Base-by-base conservation (phyloP, 2,329 filamentous ascomycete genomes). In the Cordyceps pruinosa region DNA sequence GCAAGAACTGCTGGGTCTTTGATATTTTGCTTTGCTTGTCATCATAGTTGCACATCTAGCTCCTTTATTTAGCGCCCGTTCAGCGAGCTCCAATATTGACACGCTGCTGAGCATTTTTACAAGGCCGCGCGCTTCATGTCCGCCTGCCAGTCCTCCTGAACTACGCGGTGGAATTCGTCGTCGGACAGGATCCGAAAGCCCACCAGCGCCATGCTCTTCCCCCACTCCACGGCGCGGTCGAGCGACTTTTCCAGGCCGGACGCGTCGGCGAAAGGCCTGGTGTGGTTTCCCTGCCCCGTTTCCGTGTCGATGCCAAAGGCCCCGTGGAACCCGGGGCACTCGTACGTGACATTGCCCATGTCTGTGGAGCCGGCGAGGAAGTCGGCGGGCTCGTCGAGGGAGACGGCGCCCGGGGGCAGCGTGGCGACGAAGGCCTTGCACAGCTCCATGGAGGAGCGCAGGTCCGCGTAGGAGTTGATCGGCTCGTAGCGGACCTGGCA, bases 301-400 rank as follows among this genome's bases (percentile, higher is more conserved):
- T 51, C 49, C 4, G 60, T 68, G 1, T 72, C 69, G 39, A 79
- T 76, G 1, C 65, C 69, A 52, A 78, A 77, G 42, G 70, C 73
- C 10, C 75, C 72, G 57, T 79, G 77, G 49, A 79, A 72, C 2
- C 72, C 72, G 1, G 76, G 76, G 5, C 73, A 66, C 4, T 71
- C 59, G 45, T 77, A 75, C 15, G 71, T 72, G 25, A 79, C 74
- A 54, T 78, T 78, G 17, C 75, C 75, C 75, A 77, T 76, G 64
- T 78, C 75, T 0, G 76, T 76, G 1, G 75, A 75, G 7, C 63
- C 66, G 8, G 62, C 61, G 51, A 75, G 62, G 3, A 65, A 63
- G 37, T 68, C 64, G 45, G 66, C 61, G 3, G 57, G 57, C 3
- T 72, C 65, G 37, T 72, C 69, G 2, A 72, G 68, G 37, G 73